Conservation (phyloP, 179 eudicot species). For the Amaranthus tricolor region DNA sequence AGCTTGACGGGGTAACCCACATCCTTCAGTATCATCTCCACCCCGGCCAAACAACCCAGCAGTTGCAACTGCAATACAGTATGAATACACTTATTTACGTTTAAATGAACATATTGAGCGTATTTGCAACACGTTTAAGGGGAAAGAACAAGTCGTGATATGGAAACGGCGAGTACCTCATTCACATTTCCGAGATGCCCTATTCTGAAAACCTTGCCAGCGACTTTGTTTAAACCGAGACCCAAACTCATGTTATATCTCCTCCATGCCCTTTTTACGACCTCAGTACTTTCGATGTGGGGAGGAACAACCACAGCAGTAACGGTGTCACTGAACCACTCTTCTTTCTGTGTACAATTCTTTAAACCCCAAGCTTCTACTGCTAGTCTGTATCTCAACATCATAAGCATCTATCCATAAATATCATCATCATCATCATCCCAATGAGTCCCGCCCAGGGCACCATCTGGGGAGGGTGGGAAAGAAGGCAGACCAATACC, state of each 20-base stretch:
- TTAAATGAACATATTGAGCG: neutral
- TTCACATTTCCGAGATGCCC: conserved; percentile 96
- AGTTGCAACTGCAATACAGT: conserved; percentile 70
- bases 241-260: conserved; percentile 97
- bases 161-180: conserved; percentile 51
- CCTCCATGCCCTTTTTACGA: conserved; percentile 83
- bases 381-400: conserved; percentile 67
- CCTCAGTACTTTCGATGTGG: conserved; percentile 68
- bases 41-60: conserved; percentile 95
- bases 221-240: conserved; percentile 95
- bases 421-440: no score
- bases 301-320: conserved; percentile 93
- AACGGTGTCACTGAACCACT: conserved; percentile 96
- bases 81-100: neutral
- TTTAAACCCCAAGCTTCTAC: conserved; percentile 99
- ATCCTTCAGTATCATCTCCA: conserved; percentile 96
- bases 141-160: neutral
- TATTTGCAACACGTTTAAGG: neutral
- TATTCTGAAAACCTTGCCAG: conserved; percentile 98
- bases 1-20: conserved; percentile 95
- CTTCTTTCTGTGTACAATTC: conserved; percentile 95
- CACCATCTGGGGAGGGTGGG: no score
- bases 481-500: no score
- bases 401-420: conserved; percentile 10
- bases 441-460: no score